Percentiles rank a stretch among this genome's conserved stretches.
Evolutionary conservation across 1,284 basidiomycete genomes (phyloP).

Genomic region (Rhodotorula sp.): DNA sequence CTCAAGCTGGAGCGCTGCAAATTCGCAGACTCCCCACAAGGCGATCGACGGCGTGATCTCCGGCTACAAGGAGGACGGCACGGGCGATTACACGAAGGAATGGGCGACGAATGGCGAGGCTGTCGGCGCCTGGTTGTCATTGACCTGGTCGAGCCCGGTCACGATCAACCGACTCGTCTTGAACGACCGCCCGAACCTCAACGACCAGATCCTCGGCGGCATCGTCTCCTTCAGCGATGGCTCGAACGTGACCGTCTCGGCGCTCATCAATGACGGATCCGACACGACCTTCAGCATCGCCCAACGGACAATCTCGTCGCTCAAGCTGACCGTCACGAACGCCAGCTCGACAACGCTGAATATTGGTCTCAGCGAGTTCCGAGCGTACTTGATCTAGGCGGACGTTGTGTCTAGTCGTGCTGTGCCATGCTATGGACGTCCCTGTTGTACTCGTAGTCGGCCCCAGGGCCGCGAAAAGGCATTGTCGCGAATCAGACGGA

Average conservation of each 20-base stretch:
- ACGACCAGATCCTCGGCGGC: slow-evolving; percentile 25
- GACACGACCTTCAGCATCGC: slow-evolving; percentile 14
- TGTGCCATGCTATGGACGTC: neutral
- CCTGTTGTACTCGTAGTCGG: neutral
- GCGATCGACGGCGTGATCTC: slow-evolving; percentile 22
- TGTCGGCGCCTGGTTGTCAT: slow-evolving; percentile 19
- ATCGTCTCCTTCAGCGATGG: slow-evolving; percentile 25
- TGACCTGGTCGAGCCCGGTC: slow-evolving; percentile 20
- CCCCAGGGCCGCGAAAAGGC: neutral
- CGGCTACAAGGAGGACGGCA: slow-evolving; percentile 22
- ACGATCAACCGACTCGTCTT: slow-evolving; percentile 22
- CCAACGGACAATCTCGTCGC: slow-evolving; percentile 12
- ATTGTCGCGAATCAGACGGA: neutral
- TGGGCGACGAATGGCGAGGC: slow-evolving; percentile 27
- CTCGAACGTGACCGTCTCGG: slow-evolving; percentile 4
- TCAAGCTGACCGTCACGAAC: slow-evolving; percentile 29
- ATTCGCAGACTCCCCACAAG: neutral
- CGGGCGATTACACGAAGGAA: slow-evolving; percentile 20
- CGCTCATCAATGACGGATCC: slow-evolving; percentile 8
- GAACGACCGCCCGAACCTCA: slow-evolving; percentile 7
- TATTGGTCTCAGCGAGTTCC: slow-evolving; percentile 20
- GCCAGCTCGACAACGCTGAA: slow-evolving; percentile 19
- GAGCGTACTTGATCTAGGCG: no score
- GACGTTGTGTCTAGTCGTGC: no score
- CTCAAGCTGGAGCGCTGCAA: neutral